Conservation (phyloP, 2,329 filamentous ascomycete genomes). For the Colletotrichum destructivum region DNA sequence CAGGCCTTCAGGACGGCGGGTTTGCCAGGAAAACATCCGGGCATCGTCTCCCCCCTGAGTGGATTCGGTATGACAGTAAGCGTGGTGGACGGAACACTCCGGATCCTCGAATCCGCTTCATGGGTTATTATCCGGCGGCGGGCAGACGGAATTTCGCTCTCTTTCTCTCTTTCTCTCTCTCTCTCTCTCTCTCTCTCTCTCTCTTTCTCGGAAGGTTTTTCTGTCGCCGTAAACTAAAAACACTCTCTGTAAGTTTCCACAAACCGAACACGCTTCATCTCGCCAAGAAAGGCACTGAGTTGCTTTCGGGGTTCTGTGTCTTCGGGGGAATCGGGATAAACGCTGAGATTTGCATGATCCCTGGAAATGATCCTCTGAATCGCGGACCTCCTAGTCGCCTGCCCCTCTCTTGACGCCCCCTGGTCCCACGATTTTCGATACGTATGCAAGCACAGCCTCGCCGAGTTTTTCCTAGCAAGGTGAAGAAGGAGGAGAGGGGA, state of each 20-base stretch:
- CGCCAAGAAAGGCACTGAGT: neutral
- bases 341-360: conserved; percentile 43
- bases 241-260: neutral
- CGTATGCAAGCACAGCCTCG: conserved; percentile 41
- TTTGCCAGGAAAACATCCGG: conserved; percentile 13
- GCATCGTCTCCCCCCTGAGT: conserved; percentile 16
- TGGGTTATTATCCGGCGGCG: neutral
- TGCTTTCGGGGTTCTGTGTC: conserved; percentile 23
- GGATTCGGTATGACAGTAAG: conserved; percentile 34
- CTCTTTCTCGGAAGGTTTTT: conserved; percentile 22
- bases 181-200: neutral
- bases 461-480: neutral
- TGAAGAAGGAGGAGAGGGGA: too few species aligned
- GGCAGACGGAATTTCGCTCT: too few species aligned
- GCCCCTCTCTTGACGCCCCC: neutral
- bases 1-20: conserved; percentile 1
- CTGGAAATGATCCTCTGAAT: conserved; percentile 42
- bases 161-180: too few species aligned
- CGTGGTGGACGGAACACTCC: conserved; percentile 29
- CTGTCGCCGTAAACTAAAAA: conserved; percentile 19
- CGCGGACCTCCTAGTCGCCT: conserved; percentile 26
- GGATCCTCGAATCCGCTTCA: conserved; percentile 20
- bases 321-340: conserved; percentile 37
- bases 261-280: conserved; percentile 16
- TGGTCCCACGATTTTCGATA: conserved; percentile 34